Conservation (phyloP, 1,139 yeast species). For the Protomyces inundatus region DNA sequence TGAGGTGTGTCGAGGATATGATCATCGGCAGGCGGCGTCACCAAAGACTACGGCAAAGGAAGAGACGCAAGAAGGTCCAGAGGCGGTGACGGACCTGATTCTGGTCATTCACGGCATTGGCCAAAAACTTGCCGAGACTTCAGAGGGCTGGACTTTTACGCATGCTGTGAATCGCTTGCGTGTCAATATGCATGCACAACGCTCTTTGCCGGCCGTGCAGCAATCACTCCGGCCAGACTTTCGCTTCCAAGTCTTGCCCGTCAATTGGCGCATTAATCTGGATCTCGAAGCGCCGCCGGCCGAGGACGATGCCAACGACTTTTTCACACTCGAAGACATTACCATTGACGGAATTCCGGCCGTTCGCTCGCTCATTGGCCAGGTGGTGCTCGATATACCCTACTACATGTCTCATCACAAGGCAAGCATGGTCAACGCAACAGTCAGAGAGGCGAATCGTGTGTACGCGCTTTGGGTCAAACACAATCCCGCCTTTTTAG, state of each 20-base stretch:
- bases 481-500: slow-evolving; percentile 60
- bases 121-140: slow-evolving; percentile 72
- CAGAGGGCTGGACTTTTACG: slow-evolving; percentile 77
- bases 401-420: slow-evolving; percentile 76
- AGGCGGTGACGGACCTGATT: slow-evolving; percentile 43
- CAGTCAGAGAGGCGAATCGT: slow-evolving; percentile 63
- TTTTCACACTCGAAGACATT: slow-evolving; percentile 66
- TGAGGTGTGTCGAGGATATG: slow-evolving; percentile 19
- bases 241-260: slow-evolving; percentile 40
- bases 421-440: slow-evolving; percentile 58
- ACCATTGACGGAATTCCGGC: slow-evolving; percentile 79
- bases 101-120: slow-evolving; percentile 93
- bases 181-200: slow-evolving; percentile 38
- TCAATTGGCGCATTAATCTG: slow-evolving; percentile 43
- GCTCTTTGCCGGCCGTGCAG: slow-evolving; percentile 35
- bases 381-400: slow-evolving; percentile 78
- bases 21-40: slow-evolving; percentile 1
- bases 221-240: slow-evolving; percentile 33
- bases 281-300: slow-evolving; percentile 35
- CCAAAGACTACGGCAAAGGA: neutral
- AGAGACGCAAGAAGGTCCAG: slow-evolving; percentile 6
- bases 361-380: slow-evolving; percentile 71
- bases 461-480: slow-evolving; percentile 55
- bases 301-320: slow-evolving; percentile 28
- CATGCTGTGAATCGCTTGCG: slow-evolving; percentile 75